Base-by-base conservation (phyloP, 2,329 filamentous ascomycete genomes). In the Beauveria sp. region DNA sequence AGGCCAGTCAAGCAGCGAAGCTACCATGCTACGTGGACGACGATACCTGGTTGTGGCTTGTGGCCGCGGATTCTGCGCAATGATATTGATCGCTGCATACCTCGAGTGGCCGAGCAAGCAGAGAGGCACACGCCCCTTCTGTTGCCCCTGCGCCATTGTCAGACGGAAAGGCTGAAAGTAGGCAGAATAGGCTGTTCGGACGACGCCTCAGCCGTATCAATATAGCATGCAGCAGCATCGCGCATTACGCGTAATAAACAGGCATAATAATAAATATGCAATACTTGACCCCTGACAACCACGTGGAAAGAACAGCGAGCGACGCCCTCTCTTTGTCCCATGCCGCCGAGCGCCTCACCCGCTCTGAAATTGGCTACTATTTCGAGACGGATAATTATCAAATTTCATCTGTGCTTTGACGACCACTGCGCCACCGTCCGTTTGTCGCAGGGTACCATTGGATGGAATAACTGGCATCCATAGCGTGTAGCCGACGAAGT, bases 71-170 rank as follows among this genome's bases (percentile, higher is more conserved):
- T 14, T 14, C 30, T 34, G 10, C 1, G 30, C 3, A 1, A 34
- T 14, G 30, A 34, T 14, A 34, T 34, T 34, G 30, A 34, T 34
- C 12, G 10, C 12, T 34, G 30, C 4, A 26, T 26, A 14, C 0
- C 12, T 34, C 30, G 30, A 34, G 30, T 34, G 30, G 12, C 12
- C 4, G 30, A 34, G 30, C 30, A 34, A 14, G 30, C 30, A 34
- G 30, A 34, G 12, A 37, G n/a, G 12, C 56, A 59, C 30, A 28
- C 53, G 14, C 55, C 37, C 56, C 26, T 24, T 37, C 34, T 44
- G 24, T n/a, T n/a, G 30, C 47, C 47, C 55, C 55, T 57, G 55
- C 56, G 56, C 37, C 55, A 58, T 50, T 34, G 55, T 14, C 30
- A 5, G 30, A 5, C n/a, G 55, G 40, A 24, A 52, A 52, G 47